phyloP scores from a whole-genome alignment of 257 asterid species.

The Solanum chiquidenum region DNA sequence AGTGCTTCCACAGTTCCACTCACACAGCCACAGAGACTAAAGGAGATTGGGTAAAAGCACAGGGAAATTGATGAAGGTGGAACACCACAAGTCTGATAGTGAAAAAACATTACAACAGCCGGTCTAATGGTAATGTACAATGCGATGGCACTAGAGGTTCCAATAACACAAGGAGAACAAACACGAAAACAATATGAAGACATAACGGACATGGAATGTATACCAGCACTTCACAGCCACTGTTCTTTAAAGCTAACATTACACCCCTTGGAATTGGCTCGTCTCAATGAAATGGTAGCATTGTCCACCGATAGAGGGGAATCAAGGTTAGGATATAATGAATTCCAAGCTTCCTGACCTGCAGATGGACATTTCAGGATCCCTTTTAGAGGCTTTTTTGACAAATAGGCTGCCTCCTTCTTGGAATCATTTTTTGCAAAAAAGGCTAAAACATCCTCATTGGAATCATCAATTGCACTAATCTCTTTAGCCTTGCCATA shows the following conservation, averaged over 20 bases:
- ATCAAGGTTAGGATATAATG: conserved; percentile 2
- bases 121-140: neutral
- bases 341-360: conserved; percentile 6
- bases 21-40: neutral
- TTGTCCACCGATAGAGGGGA: conserved; percentile 13
- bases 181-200: neutral
- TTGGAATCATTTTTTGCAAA: neutral
- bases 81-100: neutral
- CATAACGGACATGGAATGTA: neutral
- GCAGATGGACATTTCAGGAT: conserved; percentile 45
- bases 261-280: conserved; percentile 70
- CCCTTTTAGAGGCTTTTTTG: conserved; percentile 41
- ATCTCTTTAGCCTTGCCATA: neutral
- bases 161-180: neutral
- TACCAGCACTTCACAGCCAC: neutral
- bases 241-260: conserved; percentile 44
- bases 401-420: neutral
- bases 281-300: conserved; percentile 12
- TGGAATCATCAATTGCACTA: neutral
- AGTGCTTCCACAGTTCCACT: neutral
- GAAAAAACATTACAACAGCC: neutral
- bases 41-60: neutral
- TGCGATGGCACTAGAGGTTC: neutral
- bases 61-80: neutral
- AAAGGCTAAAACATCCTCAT: neutral